Percentiles rank a stretch among this genome's conserved stretches.
Conservation (phyloP, 2,329 filamentous ascomycete genomes). For the Penicillium frequentans region DNA sequence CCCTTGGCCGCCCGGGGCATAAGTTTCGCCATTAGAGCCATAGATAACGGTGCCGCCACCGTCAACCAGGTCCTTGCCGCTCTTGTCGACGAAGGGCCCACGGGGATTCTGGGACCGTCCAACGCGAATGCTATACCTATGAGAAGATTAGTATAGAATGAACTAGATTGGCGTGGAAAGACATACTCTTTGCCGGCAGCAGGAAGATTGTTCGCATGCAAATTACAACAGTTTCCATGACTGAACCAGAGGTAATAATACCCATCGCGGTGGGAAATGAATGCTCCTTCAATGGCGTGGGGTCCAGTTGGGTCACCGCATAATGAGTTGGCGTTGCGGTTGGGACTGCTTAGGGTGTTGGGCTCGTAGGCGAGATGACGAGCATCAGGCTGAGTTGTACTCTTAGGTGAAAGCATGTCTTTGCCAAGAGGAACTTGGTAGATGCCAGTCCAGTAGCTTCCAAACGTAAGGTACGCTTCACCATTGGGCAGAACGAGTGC, state of each 20-base stretch:
- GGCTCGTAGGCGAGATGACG: slow-evolving; percentile 33
- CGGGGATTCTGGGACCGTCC: slow-evolving; percentile 57
- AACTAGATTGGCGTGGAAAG: background rate
- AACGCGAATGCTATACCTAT: slow-evolving; percentile 62
- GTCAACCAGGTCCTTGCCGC: slow-evolving; percentile 52
- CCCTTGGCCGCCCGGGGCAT: slow-evolving; percentile 66
- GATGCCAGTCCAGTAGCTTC: slow-evolving; percentile 68
- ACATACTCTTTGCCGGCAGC: slow-evolving; percentile 53
- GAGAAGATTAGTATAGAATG: slow-evolving; percentile 1
- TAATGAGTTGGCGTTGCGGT: slow-evolving; percentile 23
- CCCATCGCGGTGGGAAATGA: slow-evolving; percentile 28
- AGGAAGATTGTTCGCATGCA: slow-evolving; percentile 39
- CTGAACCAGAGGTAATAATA: slow-evolving; percentile 40
- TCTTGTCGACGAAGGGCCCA: slow-evolving; percentile 58
- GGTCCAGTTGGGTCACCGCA: slow-evolving; percentile 31
- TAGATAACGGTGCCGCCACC: slow-evolving; percentile 64
- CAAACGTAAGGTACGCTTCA: slow-evolving; percentile 58
- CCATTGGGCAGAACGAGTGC: slow-evolving; percentile 43
- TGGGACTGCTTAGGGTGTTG: slow-evolving; percentile 14
- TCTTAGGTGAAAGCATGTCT: slow-evolving; percentile 24
- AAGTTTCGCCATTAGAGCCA: slow-evolving; percentile 59
- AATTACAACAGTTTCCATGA: slow-evolving; percentile 34
- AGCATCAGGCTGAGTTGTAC: slow-evolving; percentile 23
- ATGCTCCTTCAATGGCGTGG: slow-evolving; percentile 35
- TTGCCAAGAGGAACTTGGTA: slow-evolving; percentile 57